phyloP scores from a whole-genome alignment of 768 basidiomycete genomes.

The Suillus occidentalis region DNA sequence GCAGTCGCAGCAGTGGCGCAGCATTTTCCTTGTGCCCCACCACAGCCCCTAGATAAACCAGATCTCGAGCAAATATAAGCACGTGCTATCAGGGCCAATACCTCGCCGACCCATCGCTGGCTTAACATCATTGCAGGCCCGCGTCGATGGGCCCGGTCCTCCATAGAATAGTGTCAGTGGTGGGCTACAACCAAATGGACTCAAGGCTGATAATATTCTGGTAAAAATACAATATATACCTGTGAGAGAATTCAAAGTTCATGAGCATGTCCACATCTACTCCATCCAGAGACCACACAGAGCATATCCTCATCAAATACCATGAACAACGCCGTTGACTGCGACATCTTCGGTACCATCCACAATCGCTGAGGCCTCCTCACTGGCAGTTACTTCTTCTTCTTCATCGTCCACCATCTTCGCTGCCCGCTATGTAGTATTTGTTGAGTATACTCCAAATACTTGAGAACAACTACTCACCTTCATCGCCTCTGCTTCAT shows the following conservation, averaged over 20 bases:
- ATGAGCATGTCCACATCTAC: slow-evolving; percentile 1
- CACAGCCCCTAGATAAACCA: background rate
- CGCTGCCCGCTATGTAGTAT: slow-evolving; percentile 54
- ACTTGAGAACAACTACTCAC: slow-evolving; percentile 36
- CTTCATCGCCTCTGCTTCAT: slow-evolving; percentile 94
- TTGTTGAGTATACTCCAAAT: background rate
- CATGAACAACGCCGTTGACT: slow-evolving; percentile 25
- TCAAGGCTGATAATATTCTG: slow-evolving; percentile 6
- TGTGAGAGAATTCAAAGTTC: slow-evolving; percentile 2
- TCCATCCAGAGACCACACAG: background rate
- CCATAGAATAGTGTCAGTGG: background rate
- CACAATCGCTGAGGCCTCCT: slow-evolving; percentile 15
- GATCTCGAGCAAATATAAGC: background rate
- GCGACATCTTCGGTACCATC: slow-evolving; percentile 4
- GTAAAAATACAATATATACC: slow-evolving; percentile 7
- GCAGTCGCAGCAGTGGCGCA: too few species aligned
- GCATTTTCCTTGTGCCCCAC: too few species aligned
- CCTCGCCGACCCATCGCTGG: background rate
- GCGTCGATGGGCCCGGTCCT: background rate
- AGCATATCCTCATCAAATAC: slow-evolving; percentile 7
- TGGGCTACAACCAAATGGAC: background rate
- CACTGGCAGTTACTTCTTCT: slow-evolving; percentile 17
- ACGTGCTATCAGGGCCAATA: background rate
- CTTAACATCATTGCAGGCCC: background rate
- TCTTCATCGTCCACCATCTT: slow-evolving; percentile 56